Percentiles rank a stretch among this genome's conserved stretches.
Conservation (phyloP, 208 protist species). For the Trypanosoma boissoni region DNA sequence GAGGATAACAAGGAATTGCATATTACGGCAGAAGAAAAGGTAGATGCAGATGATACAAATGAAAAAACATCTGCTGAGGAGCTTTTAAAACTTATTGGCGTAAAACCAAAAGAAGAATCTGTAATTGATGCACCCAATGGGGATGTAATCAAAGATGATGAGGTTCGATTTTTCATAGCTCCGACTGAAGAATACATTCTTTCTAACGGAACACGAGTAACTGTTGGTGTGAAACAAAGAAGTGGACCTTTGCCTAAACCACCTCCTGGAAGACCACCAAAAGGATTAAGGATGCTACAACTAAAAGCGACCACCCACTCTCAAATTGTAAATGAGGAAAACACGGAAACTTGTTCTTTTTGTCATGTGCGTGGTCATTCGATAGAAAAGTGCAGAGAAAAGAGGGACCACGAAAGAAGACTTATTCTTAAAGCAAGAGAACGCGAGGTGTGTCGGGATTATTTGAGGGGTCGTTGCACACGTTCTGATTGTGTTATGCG, state of each 20-base stretch:
- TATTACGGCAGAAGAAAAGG: constrained; percentile 3
- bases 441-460: constrained; percentile 30
- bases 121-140: constrained; percentile 10
- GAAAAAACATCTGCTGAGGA: constrained; percentile 34
- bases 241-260: constrained; percentile 59
- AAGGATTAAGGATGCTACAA: constrained; percentile 22
- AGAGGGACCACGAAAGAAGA: constrained; percentile 27
- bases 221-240: constrained; percentile 52
- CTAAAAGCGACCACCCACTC: constrained; percentile 6
- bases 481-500: constrained; percentile 26
- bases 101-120: constrained; percentile 22
- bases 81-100: constrained; percentile 60
- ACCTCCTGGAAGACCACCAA: constrained; percentile 58
- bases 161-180: constrained; percentile 40
- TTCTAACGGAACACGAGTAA: constrained; percentile 55
- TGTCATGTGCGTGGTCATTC: constrained; percentile 11
- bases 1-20: constrained; percentile 4
- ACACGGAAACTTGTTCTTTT: constrained; percentile 24
- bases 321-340: constrained; percentile 6
- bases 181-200: constrained; percentile 78
- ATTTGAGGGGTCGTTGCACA: constrained; percentile 24
- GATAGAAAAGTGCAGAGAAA: constrained; percentile 21
- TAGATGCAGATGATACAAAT: background rate
- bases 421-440: constrained; percentile 16
- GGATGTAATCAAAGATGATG: constrained; percentile 12